A percentile compares a stretch with the other conserved stretches of the same genome.
These are phyloP conservation scores for Clarireedia homoeocarpa DNA, from an alignment of 2,329 filamentous ascomycete species.

Conservation along the genomic window DNA sequence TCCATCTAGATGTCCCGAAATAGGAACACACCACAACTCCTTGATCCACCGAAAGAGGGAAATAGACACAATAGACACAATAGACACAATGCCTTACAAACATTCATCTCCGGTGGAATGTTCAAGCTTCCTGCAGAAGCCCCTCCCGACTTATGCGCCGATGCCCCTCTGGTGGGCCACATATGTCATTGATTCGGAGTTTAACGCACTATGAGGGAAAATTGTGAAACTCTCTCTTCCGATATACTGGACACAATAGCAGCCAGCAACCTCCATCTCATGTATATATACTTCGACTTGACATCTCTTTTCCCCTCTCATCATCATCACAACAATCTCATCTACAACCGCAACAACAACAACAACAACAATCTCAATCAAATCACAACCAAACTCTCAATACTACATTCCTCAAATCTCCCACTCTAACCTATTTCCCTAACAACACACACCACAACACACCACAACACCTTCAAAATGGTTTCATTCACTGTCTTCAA, in stretches of 20 bases:
- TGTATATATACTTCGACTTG: neutral
- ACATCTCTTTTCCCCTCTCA: neutral
- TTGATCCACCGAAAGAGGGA: no score
- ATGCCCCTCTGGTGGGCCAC: neutral
- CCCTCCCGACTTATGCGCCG: neutral
- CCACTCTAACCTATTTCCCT: neutral
- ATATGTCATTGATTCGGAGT: neutral
- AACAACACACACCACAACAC: neutral
- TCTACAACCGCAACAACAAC: neutral
- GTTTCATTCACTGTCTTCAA: conserved; percentile 54
- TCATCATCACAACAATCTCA: neutral
- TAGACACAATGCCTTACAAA: no score
- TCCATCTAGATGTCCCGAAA: no score
- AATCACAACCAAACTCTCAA: neutral
- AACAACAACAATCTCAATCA: neutral
- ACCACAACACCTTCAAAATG: conserved; percentile 12
- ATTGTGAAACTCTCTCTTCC: neutral
- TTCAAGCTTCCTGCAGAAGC: neutral
- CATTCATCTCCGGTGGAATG: neutral
- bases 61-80: no score
- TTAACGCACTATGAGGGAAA: neutral
- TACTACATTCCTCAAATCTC: neutral
- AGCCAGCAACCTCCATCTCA: neutral
- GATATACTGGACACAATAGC: neutral
- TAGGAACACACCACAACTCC: no score